Evolutionary conservation across 306 rosid genomes (phyloP).

Genomic region (Citrullus colocynthis): DNA sequence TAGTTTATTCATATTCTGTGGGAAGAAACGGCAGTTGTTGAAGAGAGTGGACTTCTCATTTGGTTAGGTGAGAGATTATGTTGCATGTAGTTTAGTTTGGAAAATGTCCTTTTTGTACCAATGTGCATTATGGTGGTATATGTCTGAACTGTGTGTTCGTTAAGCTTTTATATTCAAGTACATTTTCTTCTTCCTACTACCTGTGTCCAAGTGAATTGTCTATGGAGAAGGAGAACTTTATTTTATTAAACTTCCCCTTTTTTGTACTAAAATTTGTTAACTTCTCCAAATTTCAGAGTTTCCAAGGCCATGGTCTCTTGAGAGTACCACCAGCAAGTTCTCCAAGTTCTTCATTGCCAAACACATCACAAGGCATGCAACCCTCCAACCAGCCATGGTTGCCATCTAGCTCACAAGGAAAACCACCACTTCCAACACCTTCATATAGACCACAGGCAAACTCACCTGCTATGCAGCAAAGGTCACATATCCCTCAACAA

Average conservation of each 20-base stretch:
- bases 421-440: constrained; percentile 80
- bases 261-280: neutral
- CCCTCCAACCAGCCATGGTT: constrained; percentile 82
- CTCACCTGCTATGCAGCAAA: constrained; percentile 55
- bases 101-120: neutral
- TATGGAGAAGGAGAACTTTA: neutral
- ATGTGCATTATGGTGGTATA: constrained; percentile 1
- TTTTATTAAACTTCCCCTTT: neutral
- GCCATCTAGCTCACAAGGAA: constrained; percentile 73
- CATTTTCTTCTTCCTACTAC: neutral
- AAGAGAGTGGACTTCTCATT: neutral
- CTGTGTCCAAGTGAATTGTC: neutral
- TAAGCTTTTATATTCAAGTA: neutral
- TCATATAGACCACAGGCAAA: constrained; percentile 64
- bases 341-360: constrained; percentile 44
- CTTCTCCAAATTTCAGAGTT: constrained; percentile 35
- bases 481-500: constrained; percentile 52
- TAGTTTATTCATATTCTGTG: neutral
- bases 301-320: constrained; percentile 65
- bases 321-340: constrained; percentile 60
- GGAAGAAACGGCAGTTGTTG: neutral
- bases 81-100: neutral
- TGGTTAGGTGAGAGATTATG: neutral
- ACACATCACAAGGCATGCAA: constrained; percentile 48
- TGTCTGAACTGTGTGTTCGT: neutral